Conservation (phyloP, 495 filamentous ascomycete species). For the Lasiosphaeria ovina region DNA sequence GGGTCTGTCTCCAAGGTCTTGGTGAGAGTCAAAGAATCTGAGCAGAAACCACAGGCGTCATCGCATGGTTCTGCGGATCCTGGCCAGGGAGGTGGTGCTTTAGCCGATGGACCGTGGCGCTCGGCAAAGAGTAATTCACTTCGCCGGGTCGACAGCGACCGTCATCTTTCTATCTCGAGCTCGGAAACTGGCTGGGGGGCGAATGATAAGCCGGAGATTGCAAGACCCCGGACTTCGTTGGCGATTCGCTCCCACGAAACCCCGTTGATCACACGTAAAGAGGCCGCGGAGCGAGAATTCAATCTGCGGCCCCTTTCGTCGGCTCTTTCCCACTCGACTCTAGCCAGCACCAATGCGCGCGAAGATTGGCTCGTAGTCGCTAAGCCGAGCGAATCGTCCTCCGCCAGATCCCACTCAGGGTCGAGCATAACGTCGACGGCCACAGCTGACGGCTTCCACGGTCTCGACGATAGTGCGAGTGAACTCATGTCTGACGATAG, state of each 20-base stretch:
- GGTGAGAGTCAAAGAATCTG: neutral
- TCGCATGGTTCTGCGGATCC: neutral
- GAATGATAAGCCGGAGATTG: neutral
- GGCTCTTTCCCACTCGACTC: neutral
- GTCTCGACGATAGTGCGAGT: constrained; percentile 20
- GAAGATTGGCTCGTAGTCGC: constrained; percentile 5
- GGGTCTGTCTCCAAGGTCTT: neutral
- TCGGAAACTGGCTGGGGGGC: neutral
- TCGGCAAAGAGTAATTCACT: constrained; percentile 3
- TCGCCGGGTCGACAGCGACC: constrained; percentile 23
- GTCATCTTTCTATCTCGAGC: constrained; percentile 10
- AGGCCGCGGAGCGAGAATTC: neutral
- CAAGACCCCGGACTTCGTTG: constrained; percentile 5
- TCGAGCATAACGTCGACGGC: constrained; percentile 22
- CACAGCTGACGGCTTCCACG: constrained; percentile 8
- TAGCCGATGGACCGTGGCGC: neutral
- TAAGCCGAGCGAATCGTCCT: neutral
- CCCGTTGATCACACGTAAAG: neutral
- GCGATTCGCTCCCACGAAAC: neutral
- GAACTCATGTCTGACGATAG: constrained; percentile 26
- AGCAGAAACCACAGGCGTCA: neutral
- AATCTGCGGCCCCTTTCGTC: neutral
- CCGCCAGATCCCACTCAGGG: constrained; percentile 18
- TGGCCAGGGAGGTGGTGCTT: neutral
- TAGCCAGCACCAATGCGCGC: neutral